Evolutionary conservation across 257 asterid species (phyloP).

Genomic region (Thymus mandschuricus): DNA sequence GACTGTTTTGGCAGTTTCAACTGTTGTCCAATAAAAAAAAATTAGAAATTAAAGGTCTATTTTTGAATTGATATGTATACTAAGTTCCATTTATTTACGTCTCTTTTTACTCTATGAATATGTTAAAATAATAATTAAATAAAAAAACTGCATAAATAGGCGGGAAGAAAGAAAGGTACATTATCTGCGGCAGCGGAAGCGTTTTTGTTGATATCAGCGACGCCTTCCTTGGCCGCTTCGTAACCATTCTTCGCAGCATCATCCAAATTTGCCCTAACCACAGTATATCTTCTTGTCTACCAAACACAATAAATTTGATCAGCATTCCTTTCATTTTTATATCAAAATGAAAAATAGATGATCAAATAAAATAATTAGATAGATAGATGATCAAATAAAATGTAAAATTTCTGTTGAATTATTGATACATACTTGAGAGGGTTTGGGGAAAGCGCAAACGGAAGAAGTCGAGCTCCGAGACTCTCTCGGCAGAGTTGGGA

Average conservation of each 20-base stretch:
- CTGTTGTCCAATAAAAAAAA: too few species aligned
- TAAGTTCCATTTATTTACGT: too few species aligned
- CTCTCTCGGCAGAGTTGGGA: background rate
- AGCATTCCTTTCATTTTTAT: background rate
- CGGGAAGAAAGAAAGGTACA: constrained; percentile 30
- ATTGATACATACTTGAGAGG: constrained; percentile 38
- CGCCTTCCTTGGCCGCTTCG: constrained; percentile 56
- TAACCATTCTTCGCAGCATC: constrained; percentile 52
- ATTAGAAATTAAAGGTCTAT: too few species aligned
- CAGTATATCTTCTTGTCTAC: constrained; percentile 32
- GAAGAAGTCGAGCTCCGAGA: constrained; percentile 1
- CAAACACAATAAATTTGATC: background rate
- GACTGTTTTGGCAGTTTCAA: too few species aligned
- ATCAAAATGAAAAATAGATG: too few species aligned
- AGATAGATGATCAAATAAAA: too few species aligned
- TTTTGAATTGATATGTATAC: too few species aligned
- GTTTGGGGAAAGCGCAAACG: constrained; percentile 31
- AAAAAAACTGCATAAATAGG: too few species aligned
- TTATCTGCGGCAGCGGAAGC: constrained; percentile 44
- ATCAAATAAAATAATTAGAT: too few species aligned
- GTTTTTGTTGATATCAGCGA: constrained; percentile 49
- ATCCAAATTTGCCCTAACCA: constrained; percentile 42
- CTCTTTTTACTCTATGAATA: too few species aligned
- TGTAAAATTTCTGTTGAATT: background rate
- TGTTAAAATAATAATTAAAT: too few species aligned